Evolutionary conservation across 2,329 filamentous ascomycete genomes (phyloP).

Genomic region (Fonsecaea multimorphosa): DNA sequence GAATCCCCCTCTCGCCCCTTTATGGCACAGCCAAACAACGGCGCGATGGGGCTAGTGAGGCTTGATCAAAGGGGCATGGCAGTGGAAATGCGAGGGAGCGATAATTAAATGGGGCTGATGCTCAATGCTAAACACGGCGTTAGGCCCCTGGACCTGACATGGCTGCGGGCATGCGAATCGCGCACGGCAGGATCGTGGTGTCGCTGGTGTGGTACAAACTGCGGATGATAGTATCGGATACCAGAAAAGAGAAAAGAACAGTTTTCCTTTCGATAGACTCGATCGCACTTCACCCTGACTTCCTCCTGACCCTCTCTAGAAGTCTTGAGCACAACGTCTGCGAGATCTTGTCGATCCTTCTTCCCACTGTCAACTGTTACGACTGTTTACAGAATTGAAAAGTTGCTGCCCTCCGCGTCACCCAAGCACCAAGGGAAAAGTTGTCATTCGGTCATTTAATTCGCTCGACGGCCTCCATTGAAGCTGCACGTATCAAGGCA

Average conservation of each 20-base stretch:
- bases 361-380: background rate
- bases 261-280: background rate
- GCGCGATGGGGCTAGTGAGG: background rate
- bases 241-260: background rate
- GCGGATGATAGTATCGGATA: background rate
- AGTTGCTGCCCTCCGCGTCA: constrained; percentile 1
- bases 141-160: background rate
- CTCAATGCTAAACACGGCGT: background rate
- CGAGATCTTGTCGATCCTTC: constrained; percentile 13
- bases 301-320: background rate
- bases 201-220: constrained; percentile 1
- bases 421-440: background rate
- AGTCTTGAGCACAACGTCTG: constrained; percentile 5
- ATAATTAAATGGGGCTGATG: constrained; percentile 3
- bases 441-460: constrained; percentile 1
- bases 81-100: background rate
- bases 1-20: constrained; percentile 15
- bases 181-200: background rate
- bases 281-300: background rate
- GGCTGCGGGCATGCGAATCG: background rate
- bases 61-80: constrained; percentile 10
- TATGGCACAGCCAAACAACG: constrained; percentile 16
- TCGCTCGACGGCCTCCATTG: constrained; percentile 1
- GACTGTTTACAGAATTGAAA: constrained; percentile 6
- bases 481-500: background rate